Percentiles rank a stretch among this genome's conserved stretches.
Conservation (phyloP, 2,329 filamentous ascomycete genomes). For the Colletotrichum navitas region DNA sequence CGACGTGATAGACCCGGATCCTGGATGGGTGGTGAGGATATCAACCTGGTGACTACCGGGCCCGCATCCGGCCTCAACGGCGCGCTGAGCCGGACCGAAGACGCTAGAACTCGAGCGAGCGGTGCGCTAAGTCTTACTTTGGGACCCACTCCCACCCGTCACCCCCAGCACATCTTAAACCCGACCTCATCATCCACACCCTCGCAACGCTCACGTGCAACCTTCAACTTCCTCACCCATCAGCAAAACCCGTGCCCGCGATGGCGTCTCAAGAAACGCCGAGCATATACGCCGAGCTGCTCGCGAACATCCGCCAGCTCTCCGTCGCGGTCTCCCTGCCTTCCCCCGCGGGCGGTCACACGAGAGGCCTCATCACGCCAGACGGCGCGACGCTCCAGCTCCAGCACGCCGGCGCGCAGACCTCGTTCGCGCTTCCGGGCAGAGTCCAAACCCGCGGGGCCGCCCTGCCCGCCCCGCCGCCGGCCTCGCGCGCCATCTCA, state of each 20-base stretch:
- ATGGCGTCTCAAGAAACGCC: conserved; percentile 29
- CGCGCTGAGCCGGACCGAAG: conserved; percentile 2
- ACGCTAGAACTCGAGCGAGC: neutral
- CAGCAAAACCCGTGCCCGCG: neutral
- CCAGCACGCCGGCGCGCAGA: conserved; percentile 57
- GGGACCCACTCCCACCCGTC: neutral
- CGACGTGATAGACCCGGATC: neutral
- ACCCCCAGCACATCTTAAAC: conserved; percentile 11
- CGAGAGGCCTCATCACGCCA: conserved; percentile 57
- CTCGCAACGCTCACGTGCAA: neutral
- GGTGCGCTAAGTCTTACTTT: neutral
- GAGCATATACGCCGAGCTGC: conserved; percentile 72
- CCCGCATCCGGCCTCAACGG: neutral
- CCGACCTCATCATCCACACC: conserved; percentile 19
- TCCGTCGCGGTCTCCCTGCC: conserved; percentile 68
- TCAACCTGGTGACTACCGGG: neutral
- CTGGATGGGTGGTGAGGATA: neutral
- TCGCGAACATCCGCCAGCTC: conserved; percentile 74
- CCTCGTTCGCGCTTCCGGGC: conserved; percentile 58
- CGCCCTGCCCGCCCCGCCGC: conserved; percentile 54
- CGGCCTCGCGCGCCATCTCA: conserved; percentile 49
- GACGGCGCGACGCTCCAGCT: conserved; percentile 62
- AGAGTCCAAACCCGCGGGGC: conserved; percentile 48
- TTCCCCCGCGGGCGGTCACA: conserved; percentile 57
- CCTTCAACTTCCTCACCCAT: neutral